Base-by-base conservation (phyloP, 2,329 filamentous ascomycete species). In the Tolypocladium ovalisporum region DNA sequence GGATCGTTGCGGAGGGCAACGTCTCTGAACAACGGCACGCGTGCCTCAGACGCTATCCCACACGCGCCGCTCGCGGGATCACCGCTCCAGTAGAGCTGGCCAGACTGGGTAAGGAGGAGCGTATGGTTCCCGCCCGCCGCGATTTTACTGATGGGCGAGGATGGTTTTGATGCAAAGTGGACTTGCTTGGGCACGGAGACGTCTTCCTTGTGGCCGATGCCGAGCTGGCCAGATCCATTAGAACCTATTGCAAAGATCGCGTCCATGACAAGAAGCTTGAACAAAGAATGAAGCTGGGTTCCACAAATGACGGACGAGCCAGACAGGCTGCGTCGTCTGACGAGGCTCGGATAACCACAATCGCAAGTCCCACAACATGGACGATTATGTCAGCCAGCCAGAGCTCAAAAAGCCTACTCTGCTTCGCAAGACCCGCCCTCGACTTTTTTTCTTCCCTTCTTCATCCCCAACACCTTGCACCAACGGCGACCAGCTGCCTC, bases 71-170 rank as follows among this genome's bases (percentile, higher is more conserved):
- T 76, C 2, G 73, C 67, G 9, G 73, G 76, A 58, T 86, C 81
- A 1, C 91, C 91, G 52, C 84, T 80, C 65, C 82, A 85, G 65
- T 83, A 88, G 0, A 92, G 74, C 1, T 73, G 63, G 0, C 86
- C 86, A 32, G 76, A 68, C 4, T 75, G 66, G n/a, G 80, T 82
- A 13, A 91, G 75, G 12, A 96, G 69, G 4, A 97, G 73, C 0
- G 90, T 95, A 70, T 97, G 93, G 66, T 97, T 97, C 1, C 92
- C 92, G 4, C 93, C 93, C 9, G 89, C 77, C 24, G 74, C 74
- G 12, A 79, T 69, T 47, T 68, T 70, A 55, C 67, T 63, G 57
- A 79, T 68, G 32, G 69, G 65, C 17, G 73, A 68, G 34, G 66
- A 63, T 39, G 72, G 67, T 17, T 70, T 67, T 2, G 74, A 70